Evolutionary conservation across 371 early-diverging fungal species (phyloP).

Genomic region (Mucor mucedo): DNA sequence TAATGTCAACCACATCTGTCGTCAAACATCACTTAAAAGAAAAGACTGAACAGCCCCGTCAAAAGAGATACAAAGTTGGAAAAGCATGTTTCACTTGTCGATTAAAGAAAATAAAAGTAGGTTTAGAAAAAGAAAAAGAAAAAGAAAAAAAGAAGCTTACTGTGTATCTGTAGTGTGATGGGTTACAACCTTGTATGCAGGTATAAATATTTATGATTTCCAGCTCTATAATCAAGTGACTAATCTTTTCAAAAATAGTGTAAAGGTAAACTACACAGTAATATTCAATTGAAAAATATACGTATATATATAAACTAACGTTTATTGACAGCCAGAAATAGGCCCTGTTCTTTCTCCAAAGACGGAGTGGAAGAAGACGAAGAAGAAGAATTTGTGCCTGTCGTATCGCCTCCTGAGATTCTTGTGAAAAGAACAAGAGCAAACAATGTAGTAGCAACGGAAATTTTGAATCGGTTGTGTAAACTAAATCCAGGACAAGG

Average conservation of each 20-base stretch:
- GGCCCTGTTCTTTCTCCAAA: conserved; percentile 38
- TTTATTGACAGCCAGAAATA: conserved; percentile 24
- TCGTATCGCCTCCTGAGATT: neutral
- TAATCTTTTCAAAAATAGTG: conserved; percentile 15
- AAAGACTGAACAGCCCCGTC: conserved; percentile 17
- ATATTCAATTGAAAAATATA: neutral
- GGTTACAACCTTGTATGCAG: conserved; percentile 61
- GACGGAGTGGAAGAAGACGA: conserved; percentile 22
- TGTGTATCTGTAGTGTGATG: conserved; percentile 45
- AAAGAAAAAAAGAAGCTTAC: neutral
- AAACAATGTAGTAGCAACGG: neutral
- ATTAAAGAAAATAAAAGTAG: conserved; percentile 56
- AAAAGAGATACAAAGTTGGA: conserved; percentile 51
- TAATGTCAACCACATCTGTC: conserved; percentile 16
- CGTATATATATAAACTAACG: neutral
- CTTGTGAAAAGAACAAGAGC: neutral
- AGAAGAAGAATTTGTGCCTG: neutral
- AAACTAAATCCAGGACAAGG: conserved; percentile 30
- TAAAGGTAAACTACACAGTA: conserved; percentile 12
- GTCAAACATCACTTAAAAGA: conserved; percentile 11
- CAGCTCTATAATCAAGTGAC: neutral
- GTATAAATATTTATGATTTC: conserved; percentile 26
- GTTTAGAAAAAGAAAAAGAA: neutral
- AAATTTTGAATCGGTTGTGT: conserved; percentile 13
- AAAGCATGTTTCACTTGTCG: conserved; percentile 53